Percentiles rank a stretch among this genome's conserved stretches.
These are phyloP conservation scores for Babesia sp. DNA, from an alignment of 169 alveolate genomes.

Conservation along the genomic window DNA sequence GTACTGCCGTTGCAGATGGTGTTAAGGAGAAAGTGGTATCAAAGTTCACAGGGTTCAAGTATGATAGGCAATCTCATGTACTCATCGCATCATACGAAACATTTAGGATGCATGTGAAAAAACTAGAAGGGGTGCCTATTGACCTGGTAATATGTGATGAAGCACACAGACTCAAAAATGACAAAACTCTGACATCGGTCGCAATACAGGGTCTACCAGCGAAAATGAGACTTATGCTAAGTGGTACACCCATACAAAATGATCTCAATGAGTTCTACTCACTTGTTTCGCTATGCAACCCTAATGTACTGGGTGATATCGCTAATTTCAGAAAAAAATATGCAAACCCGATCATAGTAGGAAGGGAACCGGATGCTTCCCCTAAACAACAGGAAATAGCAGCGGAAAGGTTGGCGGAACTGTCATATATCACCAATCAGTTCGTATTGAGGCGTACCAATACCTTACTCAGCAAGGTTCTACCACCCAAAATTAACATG, in stretches of 20 bases:
- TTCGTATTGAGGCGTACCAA: conserved; percentile 88
- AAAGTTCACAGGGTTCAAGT: conserved; percentile 86
- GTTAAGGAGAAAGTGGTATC: conserved; percentile 86
- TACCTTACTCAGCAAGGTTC: conserved; percentile 83
- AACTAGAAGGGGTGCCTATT: conserved; percentile 86
- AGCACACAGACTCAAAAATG: conserved; percentile 94
- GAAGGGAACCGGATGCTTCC: conserved; percentile 90
- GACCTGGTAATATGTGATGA: conserved; percentile 94
- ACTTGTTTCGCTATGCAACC: conserved; percentile 86
- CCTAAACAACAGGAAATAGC: conserved; percentile 84
- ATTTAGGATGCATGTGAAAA: conserved; percentile 83
- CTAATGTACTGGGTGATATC: conserved; percentile 85
- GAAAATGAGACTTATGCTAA: conserved; percentile 84
- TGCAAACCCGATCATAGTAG: conserved; percentile 85
- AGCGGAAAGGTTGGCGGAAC: conserved; percentile 82
- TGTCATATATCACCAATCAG: conserved; percentile 86
- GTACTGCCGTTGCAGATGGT: conserved; percentile 86
- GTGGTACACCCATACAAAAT: conserved; percentile 90
- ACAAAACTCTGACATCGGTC: conserved; percentile 87
- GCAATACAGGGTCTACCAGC: conserved; percentile 86
- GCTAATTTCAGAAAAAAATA: conserved; percentile 72
- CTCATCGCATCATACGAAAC: conserved; percentile 91
- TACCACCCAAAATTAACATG: conserved; percentile 86
- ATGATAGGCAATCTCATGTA: conserved; percentile 78
- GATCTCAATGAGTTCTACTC: conserved; percentile 88